A percentile compares a stretch with the other conserved stretches of the same genome.
Conservation (phyloP, 805 yeast genomes). For the Debaryomyces maramus region DNA sequence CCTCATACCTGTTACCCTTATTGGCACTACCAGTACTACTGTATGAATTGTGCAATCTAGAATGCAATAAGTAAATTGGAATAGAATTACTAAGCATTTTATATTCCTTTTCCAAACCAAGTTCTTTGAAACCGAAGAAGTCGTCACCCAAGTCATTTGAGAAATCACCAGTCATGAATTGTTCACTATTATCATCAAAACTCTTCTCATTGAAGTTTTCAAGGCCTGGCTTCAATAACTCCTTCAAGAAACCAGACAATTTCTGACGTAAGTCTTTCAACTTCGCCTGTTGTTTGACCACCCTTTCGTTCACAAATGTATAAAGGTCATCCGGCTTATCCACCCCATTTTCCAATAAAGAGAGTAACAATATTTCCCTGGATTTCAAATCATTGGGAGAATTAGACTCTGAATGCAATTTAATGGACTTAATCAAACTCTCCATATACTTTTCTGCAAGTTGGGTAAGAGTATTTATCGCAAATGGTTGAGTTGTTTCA, state of each 20-base stretch:
- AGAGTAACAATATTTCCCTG: constrained; percentile 52
- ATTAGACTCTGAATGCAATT: constrained; percentile 66
- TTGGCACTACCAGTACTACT: constrained; percentile 44
- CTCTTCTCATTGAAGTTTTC: constrained; percentile 74
- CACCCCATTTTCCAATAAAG: constrained; percentile 85
- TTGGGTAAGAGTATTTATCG: constrained; percentile 77
- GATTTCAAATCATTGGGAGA: constrained; percentile 43
- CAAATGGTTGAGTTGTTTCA: constrained; percentile 76
- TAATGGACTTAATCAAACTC: constrained; percentile 70
- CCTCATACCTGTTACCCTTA: constrained; percentile 60
- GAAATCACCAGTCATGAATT: constrained; percentile 92
- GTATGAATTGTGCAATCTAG: constrained; percentile 64
- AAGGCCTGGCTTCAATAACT: constrained; percentile 75
- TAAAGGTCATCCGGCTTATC: constrained; percentile 75
- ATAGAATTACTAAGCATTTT: constrained; percentile 81
- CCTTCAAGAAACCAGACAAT: constrained; percentile 71
- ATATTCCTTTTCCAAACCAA: constrained; percentile 91
- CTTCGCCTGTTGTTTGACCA: constrained; percentile 66
- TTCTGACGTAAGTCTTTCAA: constrained; percentile 67
- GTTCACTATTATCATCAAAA: constrained; percentile 89
- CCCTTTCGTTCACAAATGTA: constrained; percentile 69
- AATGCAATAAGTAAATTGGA: constrained; percentile 84
- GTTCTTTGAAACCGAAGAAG: constrained; percentile 93
- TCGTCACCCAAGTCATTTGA: constrained; percentile 94
- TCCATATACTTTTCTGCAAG: constrained; percentile 78